Percentiles rank a stretch among this genome's conserved stretches.
Conservation (phyloP, 345 rosid species). For the Dipteronia dyeriana region DNA sequence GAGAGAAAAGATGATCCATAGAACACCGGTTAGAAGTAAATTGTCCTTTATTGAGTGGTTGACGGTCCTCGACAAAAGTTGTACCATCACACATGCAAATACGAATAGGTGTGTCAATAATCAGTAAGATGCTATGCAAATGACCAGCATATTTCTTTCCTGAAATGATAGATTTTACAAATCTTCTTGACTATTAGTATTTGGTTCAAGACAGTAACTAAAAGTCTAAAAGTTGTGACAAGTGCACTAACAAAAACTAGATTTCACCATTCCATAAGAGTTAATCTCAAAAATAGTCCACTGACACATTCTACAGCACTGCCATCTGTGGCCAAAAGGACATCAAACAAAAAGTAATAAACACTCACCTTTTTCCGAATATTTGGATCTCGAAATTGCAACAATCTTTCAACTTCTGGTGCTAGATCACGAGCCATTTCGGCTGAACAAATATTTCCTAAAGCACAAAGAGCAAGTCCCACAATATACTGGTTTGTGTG, state of each 20-base stretch:
- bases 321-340: background rate
- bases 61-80: background rate
- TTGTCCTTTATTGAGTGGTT: background rate
- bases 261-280: background rate
- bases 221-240: background rate
- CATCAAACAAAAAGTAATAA: conserved; percentile 14
- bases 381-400: conserved; percentile 98
- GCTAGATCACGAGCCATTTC: conserved; percentile 99
- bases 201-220: background rate
- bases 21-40: background rate
- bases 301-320: background rate
- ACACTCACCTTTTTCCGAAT: conserved; percentile 83
- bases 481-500: conserved; percentile 95
- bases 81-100: conserved; percentile 12
- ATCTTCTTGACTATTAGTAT: background rate
- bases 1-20: too few species aligned
- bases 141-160: background rate
- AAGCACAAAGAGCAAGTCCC: conserved; percentile 99
- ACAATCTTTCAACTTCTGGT: conserved; percentile 94
- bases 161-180: background rate
- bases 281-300: background rate
- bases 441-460: conserved; percentile 97
- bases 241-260: conserved; percentile 8
- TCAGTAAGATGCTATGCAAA: conserved; percentile 10
- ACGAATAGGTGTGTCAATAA: background rate